Evolutionary conservation across 306 rosid species (phyloP).

Genomic region (Dalbergia cochinchinensis): DNA sequence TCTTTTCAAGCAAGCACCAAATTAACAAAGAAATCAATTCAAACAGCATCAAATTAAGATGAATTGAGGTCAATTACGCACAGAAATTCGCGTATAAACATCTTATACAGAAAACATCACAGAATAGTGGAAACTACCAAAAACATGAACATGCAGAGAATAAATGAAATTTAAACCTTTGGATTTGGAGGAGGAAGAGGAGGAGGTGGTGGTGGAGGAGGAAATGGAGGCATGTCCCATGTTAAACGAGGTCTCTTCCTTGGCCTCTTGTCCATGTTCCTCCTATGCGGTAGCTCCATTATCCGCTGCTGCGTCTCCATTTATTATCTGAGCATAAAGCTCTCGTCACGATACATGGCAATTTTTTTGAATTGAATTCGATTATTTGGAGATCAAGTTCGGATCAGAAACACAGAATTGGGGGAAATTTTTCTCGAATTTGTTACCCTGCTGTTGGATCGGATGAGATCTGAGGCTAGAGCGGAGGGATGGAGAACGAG

Average conservation of each 20-base stretch:
- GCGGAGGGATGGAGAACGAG: neutral
- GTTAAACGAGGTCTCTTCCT: slow-evolving; percentile 78
- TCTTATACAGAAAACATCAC: neutral
- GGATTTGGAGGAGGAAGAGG: slow-evolving; percentile 58
- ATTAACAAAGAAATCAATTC: neutral
- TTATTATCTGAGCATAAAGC: slow-evolving; percentile 42
- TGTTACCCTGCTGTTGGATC: slow-evolving; percentile 56
- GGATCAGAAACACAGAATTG: slow-evolving; percentile 24
- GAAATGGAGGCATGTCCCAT: slow-evolving; percentile 70
- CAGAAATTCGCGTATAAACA: neutral
- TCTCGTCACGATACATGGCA: slow-evolving; percentile 11
- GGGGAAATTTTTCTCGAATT: slow-evolving; percentile 10
- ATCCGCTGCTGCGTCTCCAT: slow-evolving; percentile 86
- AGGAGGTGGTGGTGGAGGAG: slow-evolving; percentile 32
- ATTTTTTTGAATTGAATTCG: slow-evolving; percentile 25
- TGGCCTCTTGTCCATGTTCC: slow-evolving; percentile 75
- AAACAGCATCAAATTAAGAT: neutral
- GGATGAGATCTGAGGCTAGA: slow-evolving; percentile 49
- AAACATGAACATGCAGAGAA: neutral
- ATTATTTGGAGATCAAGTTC: slow-evolving; percentile 13
- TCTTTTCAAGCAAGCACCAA: neutral
- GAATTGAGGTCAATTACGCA: neutral
- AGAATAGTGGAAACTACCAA: neutral
- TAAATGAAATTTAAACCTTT: slow-evolving; percentile 50
- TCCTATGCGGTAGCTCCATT: slow-evolving; percentile 73